Evolutionary conservation across 2,329 filamentous ascomycete species (phyloP), one percentile per base, ranked within the genome.

Genomic region (Fusarium sp.): DNA sequence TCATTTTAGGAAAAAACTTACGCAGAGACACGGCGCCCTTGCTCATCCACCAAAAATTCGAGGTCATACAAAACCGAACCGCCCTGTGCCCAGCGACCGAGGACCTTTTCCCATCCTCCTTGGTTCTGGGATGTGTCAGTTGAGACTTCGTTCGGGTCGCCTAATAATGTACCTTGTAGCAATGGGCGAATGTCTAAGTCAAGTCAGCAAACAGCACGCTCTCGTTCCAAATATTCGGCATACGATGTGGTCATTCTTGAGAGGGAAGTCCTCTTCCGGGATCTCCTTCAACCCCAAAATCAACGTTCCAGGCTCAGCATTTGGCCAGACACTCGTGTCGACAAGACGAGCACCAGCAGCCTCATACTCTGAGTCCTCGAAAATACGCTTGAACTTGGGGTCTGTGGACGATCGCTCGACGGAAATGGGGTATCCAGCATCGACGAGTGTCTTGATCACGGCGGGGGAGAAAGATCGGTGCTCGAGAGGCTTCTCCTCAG

Each of bases 201-300:
- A 25, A 18, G 25, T 73, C 47, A 73, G 63, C 18, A 35, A 38
- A 7, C 7, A 33, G 10, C 8, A 7, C 22, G n/a, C 4, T 31
- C 12, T 5, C 15, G 27, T 29, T 6, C 13, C 5, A 14, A 18
- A 25, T 18, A 15, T n/a, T 15, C 4, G 10, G 6, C 74, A 45
- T 65, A 71, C 72, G 33, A 71, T 71, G n/a, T 79, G 77, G 47
- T 77, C 76, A 57, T 79, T 78, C 57, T 66, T 72, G 4, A 79
- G 72, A 25, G 78, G 61, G 36, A 92, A 90, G 27, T 89, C 89
- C 79, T 95, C 92, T 84, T 92, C 91, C 29, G 90, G 90, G 15
- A 95, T 86, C 83, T 94, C 93, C 87, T 95, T 95, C 66, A 95
- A 86, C 44, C 93, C 93, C 64, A 94, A 82, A 68, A 95, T 90